Evolutionary conservation across 129 eudicot species (phyloP), one percentile per base, ranked within the genome.

Genomic region (Apium graveolens): DNA sequence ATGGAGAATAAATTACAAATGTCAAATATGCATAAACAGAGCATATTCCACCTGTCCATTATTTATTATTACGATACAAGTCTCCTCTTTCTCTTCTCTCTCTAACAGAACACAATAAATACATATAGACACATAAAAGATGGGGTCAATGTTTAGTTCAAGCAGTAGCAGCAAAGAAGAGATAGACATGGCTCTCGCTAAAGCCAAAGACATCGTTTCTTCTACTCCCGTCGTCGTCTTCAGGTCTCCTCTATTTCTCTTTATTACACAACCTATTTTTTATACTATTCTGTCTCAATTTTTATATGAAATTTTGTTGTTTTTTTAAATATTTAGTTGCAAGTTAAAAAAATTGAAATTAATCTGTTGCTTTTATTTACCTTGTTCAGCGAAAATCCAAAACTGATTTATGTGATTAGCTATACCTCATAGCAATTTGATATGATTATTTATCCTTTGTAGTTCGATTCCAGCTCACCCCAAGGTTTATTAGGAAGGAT

Each of bases 141-240:
- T 90, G 98, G 98, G 96, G 70, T 80, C 82, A 35, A 1, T 90
- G 26, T 83, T 89, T 73, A 89, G 98, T 74, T 82, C 85, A 69
- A n/a, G 71, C 45, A 78, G 68, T 34, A 79, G 69, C 18, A 87
- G 81, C 45, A 65, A 42, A 76, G 84, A 86, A 77, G 84, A 88
- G 10, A 83, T 81, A 26, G 75, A 84, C 4, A 88, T 87, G 97
- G 97, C 97, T 79, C 90, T 94, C 32, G 49, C 90, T 48, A 94
- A 94, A 51, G 92, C 83, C 31, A 87, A 91, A 69, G 70, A 86
- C 74, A 80, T 84, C 31, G 92, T 91, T 45, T 81, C 90, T 74
- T 84, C 93, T 13, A 77, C 87, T 62, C 90, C 97, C 43, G 93
- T 84, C 82, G 88, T 91, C 66, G 83, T 91, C 83, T 91, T 91